Evolutionary conservation across 257 asterid genomes (phyloP).

Genomic region (Nicotiana knightiana): DNA sequence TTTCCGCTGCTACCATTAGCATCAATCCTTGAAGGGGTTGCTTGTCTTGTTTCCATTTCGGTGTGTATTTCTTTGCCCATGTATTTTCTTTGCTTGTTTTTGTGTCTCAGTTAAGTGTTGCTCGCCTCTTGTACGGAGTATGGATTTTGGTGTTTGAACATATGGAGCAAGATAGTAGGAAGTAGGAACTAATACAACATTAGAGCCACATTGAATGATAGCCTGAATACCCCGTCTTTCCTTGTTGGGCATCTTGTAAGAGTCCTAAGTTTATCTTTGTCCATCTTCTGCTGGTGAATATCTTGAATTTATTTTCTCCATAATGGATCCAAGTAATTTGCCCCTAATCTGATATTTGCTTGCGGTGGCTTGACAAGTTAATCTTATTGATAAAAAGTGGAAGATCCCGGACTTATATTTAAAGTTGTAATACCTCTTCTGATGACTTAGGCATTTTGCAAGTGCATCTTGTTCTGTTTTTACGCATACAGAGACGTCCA

Average conservation of each 20-base stretch:
- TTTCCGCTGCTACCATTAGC: not conserved
- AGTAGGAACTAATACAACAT: not conserved
- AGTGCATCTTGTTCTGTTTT: not conserved
- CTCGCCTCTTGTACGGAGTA: not conserved
- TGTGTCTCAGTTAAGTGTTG: not conserved
- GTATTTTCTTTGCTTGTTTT: not conserved
- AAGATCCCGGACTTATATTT: not conserved
- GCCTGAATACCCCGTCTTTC: not conserved
- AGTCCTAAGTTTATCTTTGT: not conserved
- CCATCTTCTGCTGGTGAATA: not conserved
- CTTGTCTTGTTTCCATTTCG: not conserved
- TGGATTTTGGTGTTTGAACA: not conserved
- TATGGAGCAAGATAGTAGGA: not conserved
- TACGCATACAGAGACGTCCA: not conserved
- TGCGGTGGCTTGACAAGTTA: not conserved
- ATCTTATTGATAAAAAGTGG: not conserved
- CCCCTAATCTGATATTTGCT: not conserved
- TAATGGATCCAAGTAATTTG: not conserved
- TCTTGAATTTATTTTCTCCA: conserved; percentile 4
- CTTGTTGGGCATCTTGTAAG: not conserved
- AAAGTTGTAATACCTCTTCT: not conserved
- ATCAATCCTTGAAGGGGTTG: not conserved
- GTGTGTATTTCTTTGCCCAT: not conserved
- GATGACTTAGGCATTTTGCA: not conserved
- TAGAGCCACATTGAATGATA: not conserved